phyloP scores from a whole-genome alignment of 2,329 filamentous ascomycete species.

The Xylaria polymorpha region DNA sequence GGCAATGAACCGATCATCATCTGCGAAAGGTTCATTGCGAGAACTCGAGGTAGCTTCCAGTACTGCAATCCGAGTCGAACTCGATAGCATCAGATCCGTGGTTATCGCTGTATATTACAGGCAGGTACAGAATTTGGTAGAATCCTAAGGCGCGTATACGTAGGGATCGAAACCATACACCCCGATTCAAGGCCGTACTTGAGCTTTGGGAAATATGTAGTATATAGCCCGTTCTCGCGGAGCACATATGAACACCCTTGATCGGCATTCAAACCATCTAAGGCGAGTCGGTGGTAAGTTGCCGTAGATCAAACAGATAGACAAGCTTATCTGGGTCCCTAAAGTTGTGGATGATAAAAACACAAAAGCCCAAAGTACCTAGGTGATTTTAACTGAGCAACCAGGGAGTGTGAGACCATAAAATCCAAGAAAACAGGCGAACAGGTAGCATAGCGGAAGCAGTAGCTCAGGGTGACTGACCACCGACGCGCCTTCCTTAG shows the following conservation, averaged over 20 bases:
- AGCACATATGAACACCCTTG: neutral
- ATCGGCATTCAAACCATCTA: neutral
- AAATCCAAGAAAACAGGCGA: neutral
- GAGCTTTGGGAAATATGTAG: no score
- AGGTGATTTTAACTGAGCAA: neutral
- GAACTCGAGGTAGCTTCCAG: neutral
- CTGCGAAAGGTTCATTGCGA: conserved; percentile 7
- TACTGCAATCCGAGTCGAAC: conserved; percentile 3
- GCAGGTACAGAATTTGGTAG: neutral
- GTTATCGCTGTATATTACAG: conserved; percentile 1
- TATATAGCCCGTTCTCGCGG: neutral
- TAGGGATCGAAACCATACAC: neutral
- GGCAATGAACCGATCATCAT: neutral
- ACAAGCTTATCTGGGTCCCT: neutral
- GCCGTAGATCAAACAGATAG: neutral
- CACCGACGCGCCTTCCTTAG: neutral
- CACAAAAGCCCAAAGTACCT: no score
- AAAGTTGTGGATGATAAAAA: neutral
- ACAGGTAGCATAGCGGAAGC: neutral
- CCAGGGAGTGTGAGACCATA: neutral
- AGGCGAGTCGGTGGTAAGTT: neutral
- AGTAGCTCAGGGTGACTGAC: neutral
- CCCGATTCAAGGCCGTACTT: neutral
- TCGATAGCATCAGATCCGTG: neutral
- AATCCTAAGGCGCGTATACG: conserved; percentile 5